phyloP scores from a whole-genome alignment of 2,329 filamentous ascomycete genomes.

The Cladosporium sp. region DNA sequence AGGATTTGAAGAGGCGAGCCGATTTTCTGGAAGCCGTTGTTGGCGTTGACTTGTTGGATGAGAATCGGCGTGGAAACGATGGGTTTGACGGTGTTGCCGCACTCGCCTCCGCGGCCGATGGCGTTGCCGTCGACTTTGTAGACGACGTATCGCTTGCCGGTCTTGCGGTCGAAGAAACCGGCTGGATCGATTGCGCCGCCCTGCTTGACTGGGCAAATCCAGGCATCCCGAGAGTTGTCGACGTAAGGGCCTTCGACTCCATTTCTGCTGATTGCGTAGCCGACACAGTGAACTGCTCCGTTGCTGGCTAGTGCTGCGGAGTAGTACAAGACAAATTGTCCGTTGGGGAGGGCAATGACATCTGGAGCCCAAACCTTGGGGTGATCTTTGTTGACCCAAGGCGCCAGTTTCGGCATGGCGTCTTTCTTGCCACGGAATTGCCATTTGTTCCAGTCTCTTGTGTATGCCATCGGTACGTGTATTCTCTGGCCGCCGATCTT shows the following conservation, averaged over 20 bases:
- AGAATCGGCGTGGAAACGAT: conserved; percentile 26
- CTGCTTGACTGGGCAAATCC: conserved; percentile 22
- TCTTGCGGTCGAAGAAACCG: conserved; percentile 21
- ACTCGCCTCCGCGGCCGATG: conserved; percentile 23
- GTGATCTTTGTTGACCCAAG: conserved; percentile 47
- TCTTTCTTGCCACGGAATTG: conserved; percentile 46
- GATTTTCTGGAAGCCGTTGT: conserved; percentile 23
- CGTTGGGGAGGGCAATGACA: conserved; percentile 41
- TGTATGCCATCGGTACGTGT: conserved; percentile 50
- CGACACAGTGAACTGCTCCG: conserved; percentile 23
- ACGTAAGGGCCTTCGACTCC: conserved; percentile 28
- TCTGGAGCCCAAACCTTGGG: conserved; percentile 57
- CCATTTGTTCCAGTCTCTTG: conserved; percentile 43
- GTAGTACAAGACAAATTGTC: conserved; percentile 28
- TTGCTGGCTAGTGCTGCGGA: conserved; percentile 18
- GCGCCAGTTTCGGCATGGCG: conserved; percentile 45
- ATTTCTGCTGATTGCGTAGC: conserved; percentile 22
- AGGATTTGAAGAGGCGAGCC: conserved; percentile 23
- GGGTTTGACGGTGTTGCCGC: conserved; percentile 23
- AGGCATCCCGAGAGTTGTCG: conserved; percentile 21
- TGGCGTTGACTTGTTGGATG: conserved; percentile 23
- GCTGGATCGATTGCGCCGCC: conserved; percentile 28
- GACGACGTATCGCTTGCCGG: conserved; percentile 22
- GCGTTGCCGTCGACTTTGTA: conserved; percentile 31
- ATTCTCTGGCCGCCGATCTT: conserved; percentile 37